Evolutionary conservation across 2,329 filamentous ascomycete species (phyloP).

Genomic region (Xylariaceae sp.): DNA sequence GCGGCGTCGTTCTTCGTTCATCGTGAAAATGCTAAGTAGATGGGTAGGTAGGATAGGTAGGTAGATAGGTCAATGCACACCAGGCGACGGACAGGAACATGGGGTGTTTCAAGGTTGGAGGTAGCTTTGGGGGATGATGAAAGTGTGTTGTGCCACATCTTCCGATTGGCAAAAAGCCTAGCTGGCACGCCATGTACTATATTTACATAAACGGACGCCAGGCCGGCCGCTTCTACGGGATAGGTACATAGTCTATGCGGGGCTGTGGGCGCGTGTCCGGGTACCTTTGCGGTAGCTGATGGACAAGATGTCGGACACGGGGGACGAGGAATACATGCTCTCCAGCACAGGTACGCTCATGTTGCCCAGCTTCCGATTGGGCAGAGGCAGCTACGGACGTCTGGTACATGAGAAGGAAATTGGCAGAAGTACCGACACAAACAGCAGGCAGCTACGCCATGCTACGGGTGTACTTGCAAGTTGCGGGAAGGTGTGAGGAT

Average conservation of each 20-base stretch:
- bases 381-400: background rate
- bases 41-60: no score
- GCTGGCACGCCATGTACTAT: background rate
- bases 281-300: background rate
- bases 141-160: conserved; percentile 1
- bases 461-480: background rate
- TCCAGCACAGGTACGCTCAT: background rate
- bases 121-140: background rate
- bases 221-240: background rate
- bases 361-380: background rate
- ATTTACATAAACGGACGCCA: background rate
- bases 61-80: background rate
- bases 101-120: background rate
- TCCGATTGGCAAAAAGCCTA: conserved; percentile 7
- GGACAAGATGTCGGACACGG: background rate
- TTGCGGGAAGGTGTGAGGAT: no score
- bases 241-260: background rate
- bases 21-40: conserved; percentile 4
- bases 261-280: background rate
- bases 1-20: conserved; percentile 21
- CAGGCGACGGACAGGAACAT: background rate
- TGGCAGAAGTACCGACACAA: background rate
- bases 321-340: background rate
- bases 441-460: background rate
- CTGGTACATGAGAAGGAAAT: background rate